Percentiles rank a stretch among this genome's conserved stretches.
These are phyloP conservation scores for Beauveria brongniartii DNA, from an alignment of 2,329 filamentous ascomycete species.

Conservation along the genomic window DNA sequence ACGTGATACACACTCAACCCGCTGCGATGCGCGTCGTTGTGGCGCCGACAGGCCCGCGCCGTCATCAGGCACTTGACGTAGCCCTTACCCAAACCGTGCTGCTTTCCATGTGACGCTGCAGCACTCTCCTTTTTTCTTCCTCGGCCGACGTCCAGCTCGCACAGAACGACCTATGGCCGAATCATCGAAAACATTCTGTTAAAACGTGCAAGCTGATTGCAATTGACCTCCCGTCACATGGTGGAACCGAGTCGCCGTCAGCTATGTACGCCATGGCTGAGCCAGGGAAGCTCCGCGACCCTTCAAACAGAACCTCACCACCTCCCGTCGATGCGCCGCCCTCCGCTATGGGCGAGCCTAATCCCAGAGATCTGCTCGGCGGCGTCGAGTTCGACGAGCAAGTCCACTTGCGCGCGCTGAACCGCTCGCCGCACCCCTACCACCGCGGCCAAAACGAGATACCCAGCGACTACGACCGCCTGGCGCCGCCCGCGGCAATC, in stretches of 20 bases:
- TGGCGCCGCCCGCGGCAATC: conserved; percentile 1
- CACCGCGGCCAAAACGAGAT: conserved; percentile 51
- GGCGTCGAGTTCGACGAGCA: conserved; percentile 28
- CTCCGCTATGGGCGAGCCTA: conserved; percentile 40
- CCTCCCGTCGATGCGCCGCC: background rate
- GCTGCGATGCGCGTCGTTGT: background rate
- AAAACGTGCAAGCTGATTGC: background rate
- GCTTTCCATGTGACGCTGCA: conserved; percentile 2
- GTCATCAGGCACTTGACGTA: background rate
- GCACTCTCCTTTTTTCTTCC: background rate
- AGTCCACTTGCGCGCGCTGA: conserved; percentile 38
- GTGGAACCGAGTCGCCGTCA: conserved; percentile 1
- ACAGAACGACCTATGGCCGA: background rate
- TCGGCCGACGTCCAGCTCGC: background rate
- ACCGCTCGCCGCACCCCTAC: conserved; percentile 61
- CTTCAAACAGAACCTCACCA: background rate
- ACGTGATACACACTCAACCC: background rate
- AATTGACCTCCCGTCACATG: background rate
- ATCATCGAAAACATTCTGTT: background rate
- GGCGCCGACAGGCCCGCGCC: background rate
- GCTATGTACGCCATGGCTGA: background rate
- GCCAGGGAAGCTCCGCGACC: background rate
- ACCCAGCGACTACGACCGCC: conserved; percentile 39
- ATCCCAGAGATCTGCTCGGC: conserved; percentile 27
- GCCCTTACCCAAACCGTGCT: conserved; percentile 7